Evolutionary conservation across 2,329 filamentous ascomycete species (phyloP).

Genomic region (Fusarium tuaranense): DNA sequence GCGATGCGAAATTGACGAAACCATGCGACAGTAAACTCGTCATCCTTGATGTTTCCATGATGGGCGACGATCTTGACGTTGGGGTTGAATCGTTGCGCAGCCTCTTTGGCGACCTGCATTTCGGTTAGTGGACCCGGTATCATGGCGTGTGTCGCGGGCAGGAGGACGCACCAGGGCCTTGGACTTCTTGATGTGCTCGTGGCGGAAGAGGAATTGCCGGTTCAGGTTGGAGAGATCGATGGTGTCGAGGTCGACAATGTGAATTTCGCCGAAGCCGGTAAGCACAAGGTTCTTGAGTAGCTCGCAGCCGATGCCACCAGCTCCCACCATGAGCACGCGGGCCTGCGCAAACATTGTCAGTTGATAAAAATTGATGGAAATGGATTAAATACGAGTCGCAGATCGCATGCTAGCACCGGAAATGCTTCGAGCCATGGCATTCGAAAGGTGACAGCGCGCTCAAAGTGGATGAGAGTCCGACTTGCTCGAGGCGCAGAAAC

Average conservation of each 20-base stretch:
- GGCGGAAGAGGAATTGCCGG: conserved; percentile 94
- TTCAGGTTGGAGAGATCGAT: conserved; percentile 99
- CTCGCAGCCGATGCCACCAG: conserved; percentile 97
- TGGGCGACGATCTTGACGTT: conserved; percentile 87
- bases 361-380: background rate
- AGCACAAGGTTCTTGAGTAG: conserved; percentile 96
- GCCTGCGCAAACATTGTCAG: conserved; percentile 65
- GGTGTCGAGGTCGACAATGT: conserved; percentile 96
- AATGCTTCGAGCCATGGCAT: background rate
- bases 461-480: background rate
- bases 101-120: conserved; percentile 87
- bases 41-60: conserved; percentile 95
- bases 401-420: background rate
- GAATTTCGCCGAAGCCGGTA: conserved; percentile 90
- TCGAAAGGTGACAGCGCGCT: conserved; percentile 10
- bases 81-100: conserved; percentile 90
- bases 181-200: conserved; percentile 97
- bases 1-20: conserved; percentile 86
- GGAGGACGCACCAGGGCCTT: conserved; percentile 81
- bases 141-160: conserved; percentile 11
- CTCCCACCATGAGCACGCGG: conserved; percentile 92
- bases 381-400: conserved; percentile 5
- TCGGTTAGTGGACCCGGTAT: conserved; percentile 33
- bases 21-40: conserved; percentile 87
- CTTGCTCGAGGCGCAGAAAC: conserved; percentile 17